Evolutionary conservation across 2,329 filamentous ascomycete species (phyloP), one percentile per base, ranked within the genome.

Genomic region (Drechslerella stenobrocha): DNA sequence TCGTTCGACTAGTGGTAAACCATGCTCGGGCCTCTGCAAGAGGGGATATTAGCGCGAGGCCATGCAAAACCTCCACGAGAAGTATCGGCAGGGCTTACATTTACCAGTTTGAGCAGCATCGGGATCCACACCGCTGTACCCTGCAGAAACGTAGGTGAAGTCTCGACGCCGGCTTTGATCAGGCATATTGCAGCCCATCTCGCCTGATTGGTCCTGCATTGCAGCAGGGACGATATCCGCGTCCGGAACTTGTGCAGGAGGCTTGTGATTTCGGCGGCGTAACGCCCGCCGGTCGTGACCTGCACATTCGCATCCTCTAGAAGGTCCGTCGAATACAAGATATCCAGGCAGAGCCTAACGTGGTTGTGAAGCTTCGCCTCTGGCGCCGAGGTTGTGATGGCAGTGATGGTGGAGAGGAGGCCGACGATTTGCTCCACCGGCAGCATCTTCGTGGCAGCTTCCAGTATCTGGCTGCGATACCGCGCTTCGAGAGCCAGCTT

Each of bases 161-260:
- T 72, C 47, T 73, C 73, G 18, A 73, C 24, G n/a, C 66, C 59
- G 5, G 60, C 70, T 20, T 73, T 73, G 18, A 67, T 72, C n/a
- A 74, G 40, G 11, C 65, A 72, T 26, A 71, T 53, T 2, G 69
- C 73, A 9, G 47, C 58, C 73, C 72, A 73, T 30, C 71, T 50
- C 1, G 63, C 69, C 35, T 70, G 67, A 15, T 56, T 24, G 3
- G 48, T 52, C 34, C 66, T 70, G 47, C 71, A 71, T 40, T 73
- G 71, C 2, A 74, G 59, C 11, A 74, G 66, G 22, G 73, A 63
- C 20, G 73, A 73, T 45, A 74, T 58, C 24, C 70, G 52, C 3
- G 72, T 71, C 60, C 72, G 73, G 40, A 69, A 66, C 42, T 72
- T 73, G 64, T 73, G 71, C 9, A 73, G 48, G 2, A 74, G 60